Percentiles rank a stretch among this genome's conserved stretches.
Conservation (phyloP, 805 yeast species). For the Metahyphopichia silvanorum region DNA sequence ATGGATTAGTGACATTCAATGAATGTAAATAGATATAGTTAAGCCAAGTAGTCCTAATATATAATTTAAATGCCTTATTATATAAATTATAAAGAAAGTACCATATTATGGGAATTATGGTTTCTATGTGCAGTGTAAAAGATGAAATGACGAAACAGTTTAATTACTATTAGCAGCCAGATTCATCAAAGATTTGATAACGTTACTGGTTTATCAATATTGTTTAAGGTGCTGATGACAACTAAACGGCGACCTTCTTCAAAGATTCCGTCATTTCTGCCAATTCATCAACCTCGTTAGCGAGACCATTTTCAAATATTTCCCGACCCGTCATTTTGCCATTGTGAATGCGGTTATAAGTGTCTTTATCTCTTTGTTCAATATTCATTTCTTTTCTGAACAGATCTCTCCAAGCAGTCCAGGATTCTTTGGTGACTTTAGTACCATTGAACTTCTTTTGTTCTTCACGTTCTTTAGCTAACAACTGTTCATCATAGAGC, state of each 20-base stretch:
- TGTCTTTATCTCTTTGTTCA: conserved; percentile 53
- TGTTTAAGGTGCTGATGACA: too few species aligned
- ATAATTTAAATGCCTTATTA: background rate
- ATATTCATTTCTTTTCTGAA: conserved; percentile 74
- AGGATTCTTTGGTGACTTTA: conserved; percentile 78
- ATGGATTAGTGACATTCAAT: conserved; percentile 53
- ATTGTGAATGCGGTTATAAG: conserved; percentile 56
- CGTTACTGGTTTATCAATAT: too few species aligned
- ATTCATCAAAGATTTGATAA: too few species aligned
- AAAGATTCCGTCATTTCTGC: conserved; percentile 2
- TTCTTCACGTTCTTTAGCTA: conserved; percentile 72
- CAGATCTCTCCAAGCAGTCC: conserved; percentile 61
- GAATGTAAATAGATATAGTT: conserved; percentile 1
- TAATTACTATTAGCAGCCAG: too few species aligned
- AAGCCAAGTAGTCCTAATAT: background rate
- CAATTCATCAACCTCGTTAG: conserved; percentile 26
- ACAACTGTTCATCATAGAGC: conserved; percentile 54
- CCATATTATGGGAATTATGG: too few species aligned
- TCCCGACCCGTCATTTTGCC: conserved; percentile 85
- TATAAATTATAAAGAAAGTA: background rate
- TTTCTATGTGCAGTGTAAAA: too few species aligned
- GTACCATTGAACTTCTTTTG: conserved; percentile 92
- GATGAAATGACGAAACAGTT: too few species aligned
- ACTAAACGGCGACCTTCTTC: background rate
- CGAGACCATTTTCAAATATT: conserved; percentile 87